Percentiles rank a stretch among this genome's conserved stretches.
Conservation (phyloP, 768 basidiomycete species). For the Exidia glandulosa region DNA sequence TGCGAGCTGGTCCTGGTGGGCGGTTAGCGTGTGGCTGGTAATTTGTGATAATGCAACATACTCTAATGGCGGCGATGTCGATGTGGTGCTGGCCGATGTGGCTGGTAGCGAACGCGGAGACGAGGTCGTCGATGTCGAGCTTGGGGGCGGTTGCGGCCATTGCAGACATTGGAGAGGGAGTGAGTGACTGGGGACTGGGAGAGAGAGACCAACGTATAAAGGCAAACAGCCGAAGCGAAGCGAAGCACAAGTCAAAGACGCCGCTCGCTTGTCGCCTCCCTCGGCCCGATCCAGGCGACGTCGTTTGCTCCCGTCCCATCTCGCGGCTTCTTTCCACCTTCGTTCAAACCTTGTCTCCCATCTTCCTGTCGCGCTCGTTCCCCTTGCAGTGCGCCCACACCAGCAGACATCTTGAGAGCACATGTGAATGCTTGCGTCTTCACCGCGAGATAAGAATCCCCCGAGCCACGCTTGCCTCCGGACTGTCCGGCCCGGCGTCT, state of each 20-base stretch:
- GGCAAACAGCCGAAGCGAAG: not conserved
- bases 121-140: constrained; percentile 1
- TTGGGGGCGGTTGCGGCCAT: not conserved
- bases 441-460: too few relatives aligned
- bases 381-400: too few relatives aligned
- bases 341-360: too few relatives aligned
- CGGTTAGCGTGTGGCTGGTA: not conserved
- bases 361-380: too few relatives aligned
- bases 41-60: not conserved
- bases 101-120: not conserved
- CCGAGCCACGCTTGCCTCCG: too few relatives aligned
- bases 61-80: not conserved
- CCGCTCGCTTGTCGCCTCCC: not conserved
- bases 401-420: too few relatives aligned
- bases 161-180: not conserved
- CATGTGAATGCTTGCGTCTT: too few relatives aligned
- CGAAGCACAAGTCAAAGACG: not conserved
- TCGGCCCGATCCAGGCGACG: not conserved
- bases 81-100: not conserved
- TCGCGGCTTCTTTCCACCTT: not conserved
- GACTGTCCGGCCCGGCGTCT: too few relatives aligned
- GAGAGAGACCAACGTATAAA: not conserved
- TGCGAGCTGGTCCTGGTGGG: not conserved
- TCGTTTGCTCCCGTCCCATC: not conserved
- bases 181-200: not conserved